phyloP scores from a whole-genome alignment of 768 basidiomycete genomes.

The Obba rivulosa region DNA sequence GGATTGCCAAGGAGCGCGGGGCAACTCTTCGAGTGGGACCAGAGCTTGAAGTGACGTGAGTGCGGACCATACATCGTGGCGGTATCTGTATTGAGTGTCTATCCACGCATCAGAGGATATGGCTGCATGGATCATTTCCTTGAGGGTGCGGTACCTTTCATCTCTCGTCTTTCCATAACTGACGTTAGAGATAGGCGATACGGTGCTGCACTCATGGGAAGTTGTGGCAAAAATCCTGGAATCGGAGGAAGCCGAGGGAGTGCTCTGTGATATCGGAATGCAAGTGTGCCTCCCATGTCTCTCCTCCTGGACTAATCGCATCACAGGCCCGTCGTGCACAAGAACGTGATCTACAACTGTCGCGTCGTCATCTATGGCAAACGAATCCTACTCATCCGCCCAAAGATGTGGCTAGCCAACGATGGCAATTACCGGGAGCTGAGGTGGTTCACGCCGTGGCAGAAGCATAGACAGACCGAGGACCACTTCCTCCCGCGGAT shows the following conservation, averaged over 20 bases:
- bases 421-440: constrained; percentile 90
- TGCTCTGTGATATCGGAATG: constrained; percentile 98
- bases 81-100: neutral
- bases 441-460: constrained; percentile 92
- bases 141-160: constrained; percentile 55
- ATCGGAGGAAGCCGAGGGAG: constrained; percentile 73
- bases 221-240: constrained; percentile 87
- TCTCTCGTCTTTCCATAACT: neutral
- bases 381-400: constrained; percentile 89
- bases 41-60: constrained; percentile 91
- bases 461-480: constrained; percentile 83
- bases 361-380: constrained; percentile 83
- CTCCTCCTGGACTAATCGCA: neutral
- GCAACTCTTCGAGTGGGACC: constrained; percentile 93
- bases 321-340: constrained; percentile 92
- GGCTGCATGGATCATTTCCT: constrained; percentile 97
- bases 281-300: constrained; percentile 22
- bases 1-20: constrained; percentile 81
- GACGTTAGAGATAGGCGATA: constrained; percentile 65
- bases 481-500: constrained; percentile 90
- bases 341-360: constrained; percentile 98
- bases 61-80: neutral
- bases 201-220: constrained; percentile 96
- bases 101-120: constrained; percentile 81
- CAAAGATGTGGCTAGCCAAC: constrained; percentile 99